Percentiles rank a stretch among this genome's conserved stretches.
phyloP scores from a whole-genome alignment of 352 stramenopile genomes.

The Aphanomyces euteiches region DNA sequence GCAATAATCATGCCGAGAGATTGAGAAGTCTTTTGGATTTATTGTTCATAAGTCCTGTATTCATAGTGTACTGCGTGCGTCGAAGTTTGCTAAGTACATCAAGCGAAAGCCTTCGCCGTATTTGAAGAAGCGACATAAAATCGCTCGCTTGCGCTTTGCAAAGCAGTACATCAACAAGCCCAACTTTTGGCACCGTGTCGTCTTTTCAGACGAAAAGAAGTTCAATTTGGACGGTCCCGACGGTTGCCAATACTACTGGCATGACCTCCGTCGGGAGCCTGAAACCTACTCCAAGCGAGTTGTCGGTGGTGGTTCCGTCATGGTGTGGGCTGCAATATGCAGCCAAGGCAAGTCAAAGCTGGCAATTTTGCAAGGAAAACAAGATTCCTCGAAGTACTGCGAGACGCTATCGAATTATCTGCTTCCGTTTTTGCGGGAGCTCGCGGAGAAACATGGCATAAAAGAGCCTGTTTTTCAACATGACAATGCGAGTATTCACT shows the following conservation, averaged over 20 bases:
- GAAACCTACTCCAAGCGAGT: neutral
- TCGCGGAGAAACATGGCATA: too few relatives aligned
- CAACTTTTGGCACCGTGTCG: neutral
- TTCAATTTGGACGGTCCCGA: slow-evolving; percentile 1
- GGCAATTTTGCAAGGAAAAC: neutral
- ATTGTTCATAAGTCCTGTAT: neutral
- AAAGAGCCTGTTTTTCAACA: too few relatives aligned
- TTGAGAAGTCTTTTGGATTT: neutral
- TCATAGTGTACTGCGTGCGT: neutral
- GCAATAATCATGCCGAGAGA: neutral
- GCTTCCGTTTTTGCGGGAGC: too few relatives aligned
- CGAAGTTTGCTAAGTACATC: neutral
- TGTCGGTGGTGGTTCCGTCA: neutral
- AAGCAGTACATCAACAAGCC: neutral
- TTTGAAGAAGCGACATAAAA: neutral
- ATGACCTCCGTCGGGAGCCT: neutral
- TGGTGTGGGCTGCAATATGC: neutral
- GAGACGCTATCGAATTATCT: neutral
- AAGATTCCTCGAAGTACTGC: neutral
- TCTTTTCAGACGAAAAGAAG: slow-evolving; percentile 9
- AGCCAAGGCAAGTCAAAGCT: neutral
- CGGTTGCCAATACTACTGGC: slow-evolving; percentile 7
- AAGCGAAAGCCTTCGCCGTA: neutral
- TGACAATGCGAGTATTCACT: too few relatives aligned
- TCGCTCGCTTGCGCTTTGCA: neutral